These are phyloP conservation scores for Talaromyces sp. DNA, from an alignment of 2,329 filamentous ascomycete genomes.

Conservation along the genomic window DNA sequence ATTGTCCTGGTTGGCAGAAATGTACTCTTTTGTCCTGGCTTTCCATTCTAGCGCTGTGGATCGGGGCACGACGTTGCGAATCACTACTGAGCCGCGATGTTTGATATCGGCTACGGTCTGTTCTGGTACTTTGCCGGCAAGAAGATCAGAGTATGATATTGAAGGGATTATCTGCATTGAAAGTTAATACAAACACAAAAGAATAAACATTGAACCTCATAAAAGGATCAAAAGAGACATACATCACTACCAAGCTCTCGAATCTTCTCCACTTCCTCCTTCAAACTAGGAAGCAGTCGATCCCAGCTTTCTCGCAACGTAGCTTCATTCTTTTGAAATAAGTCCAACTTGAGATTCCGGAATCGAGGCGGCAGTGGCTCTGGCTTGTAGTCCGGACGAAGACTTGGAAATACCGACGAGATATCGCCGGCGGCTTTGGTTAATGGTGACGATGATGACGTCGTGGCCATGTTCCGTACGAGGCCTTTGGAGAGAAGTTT, in stretches of 20 bases:
- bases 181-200: neutral
- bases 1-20: slow-evolving; percentile 50
- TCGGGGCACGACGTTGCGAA: slow-evolving; percentile 60
- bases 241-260: slow-evolving; percentile 35
- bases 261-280: slow-evolving; percentile 37
- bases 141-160: slow-evolving; percentile 36
- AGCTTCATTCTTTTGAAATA: slow-evolving; percentile 36
- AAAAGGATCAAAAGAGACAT: slow-evolving; percentile 16
- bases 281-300: slow-evolving; percentile 33
- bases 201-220: too few species aligned
- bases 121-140: slow-evolving; percentile 29
- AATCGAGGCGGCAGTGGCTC: slow-evolving; percentile 39
- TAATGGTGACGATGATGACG: slow-evolving; percentile 20
- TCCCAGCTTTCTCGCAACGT: slow-evolving; percentile 36
- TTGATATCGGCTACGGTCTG: slow-evolving; percentile 45
- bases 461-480: slow-evolving; percentile 25
- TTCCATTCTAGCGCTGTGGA: slow-evolving; percentile 61
- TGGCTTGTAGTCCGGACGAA: slow-evolving; percentile 37
- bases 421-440: slow-evolving; percentile 43
- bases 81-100: slow-evolving; percentile 56
- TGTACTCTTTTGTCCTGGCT: slow-evolving; percentile 58
- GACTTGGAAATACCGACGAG: slow-evolving; percentile 43
- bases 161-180: slow-evolving; percentile 34
- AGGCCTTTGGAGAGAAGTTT: slow-evolving; percentile 21
- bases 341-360: slow-evolving; percentile 30